These are phyloP conservation scores for Fonsecaea multimorphosa DNA, from an alignment of 2,329 filamentous ascomycete genomes.

Conservation along the genomic window DNA sequence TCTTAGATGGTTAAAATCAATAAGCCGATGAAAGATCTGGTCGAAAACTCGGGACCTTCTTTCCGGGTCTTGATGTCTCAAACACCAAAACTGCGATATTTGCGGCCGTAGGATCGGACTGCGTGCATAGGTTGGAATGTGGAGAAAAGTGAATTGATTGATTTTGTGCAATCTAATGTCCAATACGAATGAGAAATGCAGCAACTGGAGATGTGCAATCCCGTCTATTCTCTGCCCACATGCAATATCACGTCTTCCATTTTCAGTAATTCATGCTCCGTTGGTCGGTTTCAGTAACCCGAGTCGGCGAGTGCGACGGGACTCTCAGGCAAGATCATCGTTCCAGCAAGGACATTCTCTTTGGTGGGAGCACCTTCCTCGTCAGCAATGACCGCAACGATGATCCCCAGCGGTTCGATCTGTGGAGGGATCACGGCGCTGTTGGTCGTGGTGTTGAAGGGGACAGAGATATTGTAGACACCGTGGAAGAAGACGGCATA, in stretches of 20 bases:
- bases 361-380: slow-evolving; percentile 46
- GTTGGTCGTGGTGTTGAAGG: slow-evolving; percentile 46
- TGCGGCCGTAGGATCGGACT: too few species aligned
- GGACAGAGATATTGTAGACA: slow-evolving; percentile 46
- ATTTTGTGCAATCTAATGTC: not conserved
- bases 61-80: not conserved
- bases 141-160: not conserved
- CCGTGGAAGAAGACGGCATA: slow-evolving; percentile 53
- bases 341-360: slow-evolving; percentile 50
- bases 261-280: too few species aligned
- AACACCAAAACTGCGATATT: not conserved
- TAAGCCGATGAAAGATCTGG: not conserved
- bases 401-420: slow-evolving; percentile 49
- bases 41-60: not conserved
- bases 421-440: slow-evolving; percentile 46
- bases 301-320: slow-evolving; percentile 31
- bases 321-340: slow-evolving; percentile 48
- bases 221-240: too few species aligned
- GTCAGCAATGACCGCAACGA: slow-evolving; percentile 48
- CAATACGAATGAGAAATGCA: too few species aligned
- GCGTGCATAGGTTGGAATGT: not conserved
- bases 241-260: not conserved
- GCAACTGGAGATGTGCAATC: not conserved
- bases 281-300: not conserved
- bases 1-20: not conserved